Evolutionary conservation across 2,329 filamentous ascomycete species (phyloP).

Genomic region (Zymoseptoria brevis): DNA sequence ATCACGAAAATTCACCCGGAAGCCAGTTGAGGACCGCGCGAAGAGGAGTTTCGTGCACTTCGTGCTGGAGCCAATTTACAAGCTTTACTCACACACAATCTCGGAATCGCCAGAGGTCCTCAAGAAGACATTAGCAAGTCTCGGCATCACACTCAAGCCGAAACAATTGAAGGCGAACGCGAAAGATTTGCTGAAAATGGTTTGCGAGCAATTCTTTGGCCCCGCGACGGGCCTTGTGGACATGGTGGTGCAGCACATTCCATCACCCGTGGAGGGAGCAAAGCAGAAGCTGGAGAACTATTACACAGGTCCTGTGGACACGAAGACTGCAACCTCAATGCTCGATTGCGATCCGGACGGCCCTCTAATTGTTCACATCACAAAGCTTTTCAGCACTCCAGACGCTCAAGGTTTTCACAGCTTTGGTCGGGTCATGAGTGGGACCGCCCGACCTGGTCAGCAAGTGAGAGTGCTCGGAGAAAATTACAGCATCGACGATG

Average conservation of each 20-base stretch:
- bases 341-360: conserved; percentile 77
- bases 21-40: conserved; percentile 69
- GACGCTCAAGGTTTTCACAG: conserved; percentile 90
- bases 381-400: conserved; percentile 82
- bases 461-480: conserved; percentile 89
- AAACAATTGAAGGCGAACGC: conserved; percentile 88
- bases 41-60: conserved; percentile 90
- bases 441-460: conserved; percentile 72
- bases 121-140: conserved; percentile 64
- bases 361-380: conserved; percentile 82
- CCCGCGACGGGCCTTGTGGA: conserved; percentile 85
- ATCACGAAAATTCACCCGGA: conserved; percentile 86
- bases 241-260: conserved; percentile 85
- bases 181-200: conserved; percentile 75
- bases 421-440: conserved; percentile 86
- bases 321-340: conserved; percentile 73
- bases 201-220: conserved; percentile 94
- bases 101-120: conserved; percentile 82
- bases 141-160: conserved; percentile 83
- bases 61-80: conserved; percentile 93
- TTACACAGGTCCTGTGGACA: conserved; percentile 85
- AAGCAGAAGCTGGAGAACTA: conserved; percentile 71
- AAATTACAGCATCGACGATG: conserved; percentile 90
- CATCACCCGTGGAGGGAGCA: conserved; percentile 74
- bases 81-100: conserved; percentile 90